Evolutionary conservation across 2,329 filamentous ascomycete genomes (phyloP), one percentile per base, ranked within the genome.

Genomic region (Alternaria longipes): DNA sequence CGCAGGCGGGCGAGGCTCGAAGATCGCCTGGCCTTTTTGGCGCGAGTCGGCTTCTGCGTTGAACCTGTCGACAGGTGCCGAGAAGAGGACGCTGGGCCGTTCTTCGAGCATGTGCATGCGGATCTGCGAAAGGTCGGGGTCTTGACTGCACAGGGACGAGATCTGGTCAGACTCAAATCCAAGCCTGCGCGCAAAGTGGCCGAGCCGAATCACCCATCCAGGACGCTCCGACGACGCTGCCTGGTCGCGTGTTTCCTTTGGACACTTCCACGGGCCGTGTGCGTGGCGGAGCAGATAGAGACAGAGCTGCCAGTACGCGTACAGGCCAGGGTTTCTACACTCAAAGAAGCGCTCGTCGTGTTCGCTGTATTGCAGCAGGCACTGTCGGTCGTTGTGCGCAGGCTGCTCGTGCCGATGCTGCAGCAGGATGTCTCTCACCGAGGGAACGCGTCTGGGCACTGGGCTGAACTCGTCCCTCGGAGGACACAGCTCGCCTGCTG

Each of bases 261-360:
- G 16, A 26, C 5, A 8, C n/a, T 36, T 52, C 50, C 18, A 30
- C n/a, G 51, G 9, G 32, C 32, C n/a, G 46, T 46, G 12, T 6
- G 28, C 2, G 12, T 62, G 18, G 46, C 51, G 47, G 16, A 62
- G 18, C 5, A 64, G 8, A 56, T 53, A 62, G 1, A 66, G 42
- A 41, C 40, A 66, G 24, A 66, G 64, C 53, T 66, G 36, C 62
- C 8, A 62, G 46, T 66, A 66, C 24, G 41, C 14, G 52, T 54
- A 59, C 2, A 46, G 24, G n/a, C 53, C 16, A 9, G 56, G 40
- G 20, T 59, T 46, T 8, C 28, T 40, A 38, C 34, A 45, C 9
- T 66, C 26, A 3, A 66, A 18, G 24, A 22, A 58, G 46, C 26
- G 50, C 12, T 56, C n/a, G 5, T 61, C 18, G 18, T 45, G 7